phyloP scores from a whole-genome alignment of 2,329 filamentous ascomycete genomes.

The Dothideomycetes sp. region DNA sequence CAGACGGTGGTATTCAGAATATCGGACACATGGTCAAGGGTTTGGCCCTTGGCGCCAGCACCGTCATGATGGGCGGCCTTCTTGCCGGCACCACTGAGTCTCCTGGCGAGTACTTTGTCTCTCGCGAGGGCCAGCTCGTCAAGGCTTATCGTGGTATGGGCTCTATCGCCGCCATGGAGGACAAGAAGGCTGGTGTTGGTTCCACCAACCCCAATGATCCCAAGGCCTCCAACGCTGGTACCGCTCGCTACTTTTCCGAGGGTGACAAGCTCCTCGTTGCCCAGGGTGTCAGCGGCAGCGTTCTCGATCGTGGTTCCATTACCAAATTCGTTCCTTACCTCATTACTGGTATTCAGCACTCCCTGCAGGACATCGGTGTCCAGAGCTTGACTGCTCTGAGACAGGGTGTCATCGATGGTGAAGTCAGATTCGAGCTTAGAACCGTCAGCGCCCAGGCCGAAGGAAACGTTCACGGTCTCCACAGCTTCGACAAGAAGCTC shows the following conservation, averaged over 20 bases:
- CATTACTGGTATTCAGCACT: constrained; percentile 91
- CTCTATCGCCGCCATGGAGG: constrained; percentile 97
- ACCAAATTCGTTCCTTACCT: constrained; percentile 95
- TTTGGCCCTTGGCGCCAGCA: constrained; percentile 83
- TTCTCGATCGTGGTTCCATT: constrained; percentile 73
- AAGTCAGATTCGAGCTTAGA: constrained; percentile 83
- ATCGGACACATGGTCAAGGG: constrained; percentile 99
- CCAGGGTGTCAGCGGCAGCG: constrained; percentile 85
- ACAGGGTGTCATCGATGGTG: constrained; percentile 59
- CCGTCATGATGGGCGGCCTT: constrained; percentile 98
- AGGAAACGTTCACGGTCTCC: constrained; percentile 90
- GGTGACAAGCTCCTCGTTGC: constrained; percentile 90
- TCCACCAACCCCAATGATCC: constrained; percentile 45
- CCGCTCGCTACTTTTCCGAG: constrained; percentile 96
- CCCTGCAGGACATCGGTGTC: constrained; percentile 87
- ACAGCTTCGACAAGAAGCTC: constrained; percentile 99
- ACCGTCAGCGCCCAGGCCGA: constrained; percentile 92
- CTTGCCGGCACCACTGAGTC: constrained; percentile 96
- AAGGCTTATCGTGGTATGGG: constrained; percentile 99
- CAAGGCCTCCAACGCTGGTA: constrained; percentile 76
- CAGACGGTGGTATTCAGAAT: constrained; percentile 95
- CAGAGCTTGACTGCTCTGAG: constrained; percentile 70
- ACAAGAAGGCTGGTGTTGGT: constrained; percentile 82
- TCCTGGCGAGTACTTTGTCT: constrained; percentile 92
- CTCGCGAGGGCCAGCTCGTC: constrained; percentile 91